Evolutionary conservation across 306 rosid genomes (phyloP), one percentile per base, ranked within the genome.

Genomic region (Prunus kanzakura): DNA sequence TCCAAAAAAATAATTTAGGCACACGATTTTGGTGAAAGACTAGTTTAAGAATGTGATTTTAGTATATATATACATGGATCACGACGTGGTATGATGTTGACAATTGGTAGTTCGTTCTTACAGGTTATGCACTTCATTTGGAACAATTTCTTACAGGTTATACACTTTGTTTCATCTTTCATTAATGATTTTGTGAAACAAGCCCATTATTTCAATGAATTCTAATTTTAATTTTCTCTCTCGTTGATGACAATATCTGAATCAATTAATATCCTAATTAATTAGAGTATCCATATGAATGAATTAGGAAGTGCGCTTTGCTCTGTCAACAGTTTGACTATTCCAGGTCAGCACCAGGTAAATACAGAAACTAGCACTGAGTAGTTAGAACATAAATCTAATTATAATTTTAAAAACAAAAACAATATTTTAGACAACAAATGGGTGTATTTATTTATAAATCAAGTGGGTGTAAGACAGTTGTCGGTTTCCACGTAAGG

Each of bases 301-400:
- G 38, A 35, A 35, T 35, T 35, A 35, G 8, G 41, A 35, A 35
- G 41, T 27, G 27, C 38, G 27, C 38, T 32, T 61, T 19, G 8
- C 41, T 35, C 41, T 5, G 41, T 35, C 41, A 35, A 35, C 14
- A 22, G 10, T 67, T 62, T 29, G 74, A 80, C 65, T 25, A 9
- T 67, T 19, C 46, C 60, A 67, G 55, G 19, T 79, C 81, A 72
- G 57, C 62, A 62, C 72, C 58, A 67, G 30, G 79, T 64, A 45
- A 30, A 49, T 13, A 70, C 50, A 71, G 54, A 11, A 38, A 25
- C 64, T 52, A 27, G n/a, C 56, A 52, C 1, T 11, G 45, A 35
- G 41, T 35, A 5, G 8, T 35, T 35, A 35, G 8, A 35, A 35
- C 41, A 35, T 35, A 35, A 35, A 35, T 6, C 1, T 35, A 35